phyloP scores from a whole-genome alignment of 2,329 filamentous ascomycete species.

The Cladorrhinum sp. region DNA sequence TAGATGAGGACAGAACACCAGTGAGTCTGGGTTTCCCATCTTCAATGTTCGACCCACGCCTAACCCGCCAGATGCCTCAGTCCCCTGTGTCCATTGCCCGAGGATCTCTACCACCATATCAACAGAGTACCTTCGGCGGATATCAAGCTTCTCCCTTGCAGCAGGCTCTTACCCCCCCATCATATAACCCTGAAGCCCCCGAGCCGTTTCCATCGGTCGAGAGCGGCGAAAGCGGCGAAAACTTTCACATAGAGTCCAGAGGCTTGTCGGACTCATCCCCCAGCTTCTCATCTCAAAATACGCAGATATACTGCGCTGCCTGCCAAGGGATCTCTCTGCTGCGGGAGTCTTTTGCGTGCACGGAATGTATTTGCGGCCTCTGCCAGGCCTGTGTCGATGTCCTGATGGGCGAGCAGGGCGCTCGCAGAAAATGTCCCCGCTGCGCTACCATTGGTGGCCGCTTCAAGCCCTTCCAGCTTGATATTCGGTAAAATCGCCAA shows the following conservation, averaged over 20 bases:
- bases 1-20: slow-evolving; percentile 86
- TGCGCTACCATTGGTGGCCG: slow-evolving; percentile 76
- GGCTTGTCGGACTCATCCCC: slow-evolving; percentile 69
- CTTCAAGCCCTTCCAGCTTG: slow-evolving; percentile 82
- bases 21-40: slow-evolving; percentile 53
- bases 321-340: slow-evolving; percentile 76
- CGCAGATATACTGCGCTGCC: slow-evolving; percentile 89
- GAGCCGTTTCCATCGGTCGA: slow-evolving; percentile 91
- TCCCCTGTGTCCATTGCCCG: slow-evolving; percentile 63
- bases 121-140: slow-evolving; percentile 54
- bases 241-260: slow-evolving; percentile 66
- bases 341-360: slow-evolving; percentile 86
- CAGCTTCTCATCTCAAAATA: slow-evolving; percentile 68
- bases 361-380: slow-evolving; percentile 91
- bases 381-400: slow-evolving; percentile 85
- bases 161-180: slow-evolving; percentile 83
- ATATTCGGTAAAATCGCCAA: slow-evolving; percentile 47
- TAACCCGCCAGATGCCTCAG: slow-evolving; percentile 57
- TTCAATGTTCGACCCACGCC: slow-evolving; percentile 40
- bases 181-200: slow-evolving; percentile 61
- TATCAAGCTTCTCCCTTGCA: slow-evolving; percentile 91
- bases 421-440: slow-evolving; percentile 71
- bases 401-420: slow-evolving; percentile 71
- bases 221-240: slow-evolving; percentile 67
- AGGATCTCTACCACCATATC: slow-evolving; percentile 59